Conservation (phyloP, 2,329 filamentous ascomycete species). For the Aspergillus fumigatiaffinis region DNA sequence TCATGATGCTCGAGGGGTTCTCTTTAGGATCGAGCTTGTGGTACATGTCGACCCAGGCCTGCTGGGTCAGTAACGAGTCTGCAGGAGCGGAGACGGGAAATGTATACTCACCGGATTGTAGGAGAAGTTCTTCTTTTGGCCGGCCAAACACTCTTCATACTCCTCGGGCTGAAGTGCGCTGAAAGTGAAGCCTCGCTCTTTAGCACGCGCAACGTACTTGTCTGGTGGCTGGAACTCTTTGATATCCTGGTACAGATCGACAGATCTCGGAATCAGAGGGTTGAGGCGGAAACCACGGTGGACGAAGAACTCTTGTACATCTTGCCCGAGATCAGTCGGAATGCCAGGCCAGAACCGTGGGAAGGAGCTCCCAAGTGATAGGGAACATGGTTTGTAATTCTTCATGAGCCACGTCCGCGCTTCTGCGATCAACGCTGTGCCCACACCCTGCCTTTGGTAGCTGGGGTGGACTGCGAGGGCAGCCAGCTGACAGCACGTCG, state of each 20-base stretch:
- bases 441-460: constrained; percentile 36
- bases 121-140: constrained; percentile 38
- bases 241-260: constrained; percentile 42
- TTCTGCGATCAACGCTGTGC: constrained; percentile 33
- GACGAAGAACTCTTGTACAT: constrained; percentile 38
- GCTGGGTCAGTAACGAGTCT: constrained; percentile 1
- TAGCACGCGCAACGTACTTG: constrained; percentile 33
- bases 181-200: constrained; percentile 35
- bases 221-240: constrained; percentile 30
- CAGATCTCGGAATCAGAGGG: constrained; percentile 21
- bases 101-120: constrained; percentile 28
- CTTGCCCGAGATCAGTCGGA: constrained; percentile 34
- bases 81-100: neutral
- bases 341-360: constrained; percentile 48
- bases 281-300: constrained; percentile 39
- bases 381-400: constrained; percentile 19
- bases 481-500: constrained; percentile 30
- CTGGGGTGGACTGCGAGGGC: constrained; percentile 35
- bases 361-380: constrained; percentile 31
- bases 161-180: constrained; percentile 31
- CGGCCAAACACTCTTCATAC: constrained; percentile 37
- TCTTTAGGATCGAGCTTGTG: constrained; percentile 30
- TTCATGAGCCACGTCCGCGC: constrained; percentile 24
- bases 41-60: constrained; percentile 44
- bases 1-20: constrained; percentile 41